phyloP scores from a whole-genome alignment of 1,284 basidiomycete species.

The Porodaedalea pini region DNA sequence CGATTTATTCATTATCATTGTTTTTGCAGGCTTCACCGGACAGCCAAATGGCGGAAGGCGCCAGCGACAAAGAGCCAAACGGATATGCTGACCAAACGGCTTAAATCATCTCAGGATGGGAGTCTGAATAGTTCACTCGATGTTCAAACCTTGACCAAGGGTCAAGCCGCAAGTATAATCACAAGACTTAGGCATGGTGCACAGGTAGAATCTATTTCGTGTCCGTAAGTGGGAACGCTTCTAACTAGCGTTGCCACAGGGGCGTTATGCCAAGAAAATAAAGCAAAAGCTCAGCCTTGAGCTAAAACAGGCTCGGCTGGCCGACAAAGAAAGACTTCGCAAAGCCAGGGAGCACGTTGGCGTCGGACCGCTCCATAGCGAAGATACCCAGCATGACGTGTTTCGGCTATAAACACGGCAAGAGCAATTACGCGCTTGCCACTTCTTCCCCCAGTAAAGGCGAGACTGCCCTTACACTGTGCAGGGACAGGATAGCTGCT shows the following conservation, averaged over 20 bases:
- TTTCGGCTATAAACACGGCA: neutral
- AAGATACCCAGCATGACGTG: slow-evolving; percentile 1
- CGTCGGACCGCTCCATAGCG: slow-evolving; percentile 49
- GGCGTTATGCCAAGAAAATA: slow-evolving; percentile 52
- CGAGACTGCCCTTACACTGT: slow-evolving; percentile 63
- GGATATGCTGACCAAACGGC: slow-evolving; percentile 56
- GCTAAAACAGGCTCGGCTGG: slow-evolving; percentile 33
- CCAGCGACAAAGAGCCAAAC: slow-evolving; percentile 70
- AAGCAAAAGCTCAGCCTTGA: slow-evolving; percentile 31
- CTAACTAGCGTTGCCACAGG: slow-evolving; percentile 34
- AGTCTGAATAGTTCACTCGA: slow-evolving; percentile 19
- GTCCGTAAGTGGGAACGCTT: neutral
- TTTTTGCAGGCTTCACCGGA: slow-evolving; percentile 52
- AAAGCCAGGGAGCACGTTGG: slow-evolving; percentile 51
- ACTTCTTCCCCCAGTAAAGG: slow-evolving; percentile 39
- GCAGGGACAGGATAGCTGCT: slow-evolving; percentile 63
- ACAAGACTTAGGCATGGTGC: slow-evolving; percentile 76
- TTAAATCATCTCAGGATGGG: slow-evolving; percentile 34
- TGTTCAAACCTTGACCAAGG: slow-evolving; percentile 59
- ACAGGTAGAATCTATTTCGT: slow-evolving; percentile 40
- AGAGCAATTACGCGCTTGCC: neutral
- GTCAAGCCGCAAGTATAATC: slow-evolving; percentile 75
- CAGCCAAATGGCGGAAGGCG: slow-evolving; percentile 69
- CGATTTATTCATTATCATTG: slow-evolving; percentile 18
- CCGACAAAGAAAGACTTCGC: slow-evolving; percentile 46